Evolutionary conservation across 768 basidiomycete genomes (phyloP).

Genomic region (Auriscalpium vulgare): DNA sequence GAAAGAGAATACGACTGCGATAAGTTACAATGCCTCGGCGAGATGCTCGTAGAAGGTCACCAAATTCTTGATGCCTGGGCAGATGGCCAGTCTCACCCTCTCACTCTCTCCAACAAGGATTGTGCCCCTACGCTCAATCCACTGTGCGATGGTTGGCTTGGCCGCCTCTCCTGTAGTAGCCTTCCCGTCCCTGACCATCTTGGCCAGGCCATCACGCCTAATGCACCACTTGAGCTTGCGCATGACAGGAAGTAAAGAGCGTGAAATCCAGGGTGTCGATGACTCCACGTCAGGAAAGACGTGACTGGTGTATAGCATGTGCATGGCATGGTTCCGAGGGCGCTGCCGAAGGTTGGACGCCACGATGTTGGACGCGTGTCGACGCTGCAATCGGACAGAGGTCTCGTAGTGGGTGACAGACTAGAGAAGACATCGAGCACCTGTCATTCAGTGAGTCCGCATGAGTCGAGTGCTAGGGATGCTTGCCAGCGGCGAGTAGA

Average conservation of each 20-base stretch:
- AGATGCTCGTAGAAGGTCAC: slow-evolving; percentile 50
- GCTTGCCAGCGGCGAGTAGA: slow-evolving; percentile 53
- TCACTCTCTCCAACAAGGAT: slow-evolving; percentile 51
- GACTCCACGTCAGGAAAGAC: slow-evolving; percentile 60
- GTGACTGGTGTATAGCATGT: slow-evolving; percentile 39
- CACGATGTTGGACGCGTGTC: slow-evolving; percentile 43
- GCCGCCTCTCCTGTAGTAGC: slow-evolving; percentile 17
- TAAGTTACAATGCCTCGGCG: neutral
- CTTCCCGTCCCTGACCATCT: slow-evolving; percentile 13
- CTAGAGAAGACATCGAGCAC: slow-evolving; percentile 26
- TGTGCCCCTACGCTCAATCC: slow-evolving; percentile 48
- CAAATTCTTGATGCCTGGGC: slow-evolving; percentile 52
- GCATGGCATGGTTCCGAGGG: slow-evolving; percentile 27
- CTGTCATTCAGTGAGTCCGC: slow-evolving; percentile 5
- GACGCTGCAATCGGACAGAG: slow-evolving; percentile 43
- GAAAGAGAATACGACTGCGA: no score
- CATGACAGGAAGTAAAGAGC: slow-evolving; percentile 54
- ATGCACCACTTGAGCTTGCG: slow-evolving; percentile 67
- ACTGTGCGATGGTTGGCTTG: slow-evolving; percentile 34
- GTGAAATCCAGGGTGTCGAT: slow-evolving; percentile 46
- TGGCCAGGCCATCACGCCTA: slow-evolving; percentile 53
- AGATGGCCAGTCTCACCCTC: slow-evolving; percentile 59
- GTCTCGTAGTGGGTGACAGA: slow-evolving; percentile 63
- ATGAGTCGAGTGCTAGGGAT: neutral
- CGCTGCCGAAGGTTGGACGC: slow-evolving; percentile 48